Conservation (phyloP, 306 rosid species). For the Ormosia emarginata region DNA sequence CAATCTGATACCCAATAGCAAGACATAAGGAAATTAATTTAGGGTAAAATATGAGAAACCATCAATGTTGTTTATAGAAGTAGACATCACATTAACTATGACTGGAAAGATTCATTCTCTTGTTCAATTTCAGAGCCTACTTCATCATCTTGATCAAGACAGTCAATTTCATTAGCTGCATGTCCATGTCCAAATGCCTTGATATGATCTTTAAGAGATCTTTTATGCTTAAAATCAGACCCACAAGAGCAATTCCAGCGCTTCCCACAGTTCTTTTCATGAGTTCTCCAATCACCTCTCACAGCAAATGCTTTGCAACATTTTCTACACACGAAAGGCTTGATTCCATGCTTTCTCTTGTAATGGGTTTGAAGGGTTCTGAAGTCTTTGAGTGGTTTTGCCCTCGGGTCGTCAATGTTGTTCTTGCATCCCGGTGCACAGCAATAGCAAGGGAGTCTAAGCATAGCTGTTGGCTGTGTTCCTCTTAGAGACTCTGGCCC, state of each 20-base stretch:
- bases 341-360: slow-evolving; percentile 90
- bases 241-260: slow-evolving; percentile 96
- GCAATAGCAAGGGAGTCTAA: slow-evolving; percentile 91
- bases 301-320: slow-evolving; percentile 95
- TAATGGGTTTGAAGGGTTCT: slow-evolving; percentile 96
- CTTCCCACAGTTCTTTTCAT: slow-evolving; percentile 94
- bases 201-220: slow-evolving; percentile 87
- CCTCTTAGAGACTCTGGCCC: slow-evolving; percentile 91
- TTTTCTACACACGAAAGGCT: slow-evolving; percentile 82
- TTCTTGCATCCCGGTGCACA: slow-evolving; percentile 82
- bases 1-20: background rate
- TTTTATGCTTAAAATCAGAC: slow-evolving; percentile 88
- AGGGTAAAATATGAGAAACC: slow-evolving; percentile 18
- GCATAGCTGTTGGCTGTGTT: slow-evolving; percentile 93
- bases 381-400: slow-evolving; percentile 84
- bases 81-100: slow-evolving; percentile 6
- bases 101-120: slow-evolving; percentile 42
- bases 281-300: slow-evolving; percentile 96
- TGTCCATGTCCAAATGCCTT: slow-evolving; percentile 88
- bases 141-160: slow-evolving; percentile 67
- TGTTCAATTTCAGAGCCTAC: slow-evolving; percentile 66
- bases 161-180: slow-evolving; percentile 62
- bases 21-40: background rate
- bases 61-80: background rate
- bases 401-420: slow-evolving; percentile 91